A percentile compares a stretch with the other conserved stretches of the same genome.
Conservation (phyloP, 2,329 filamentous ascomycete species). For the Calonectria hongkongensis region DNA sequence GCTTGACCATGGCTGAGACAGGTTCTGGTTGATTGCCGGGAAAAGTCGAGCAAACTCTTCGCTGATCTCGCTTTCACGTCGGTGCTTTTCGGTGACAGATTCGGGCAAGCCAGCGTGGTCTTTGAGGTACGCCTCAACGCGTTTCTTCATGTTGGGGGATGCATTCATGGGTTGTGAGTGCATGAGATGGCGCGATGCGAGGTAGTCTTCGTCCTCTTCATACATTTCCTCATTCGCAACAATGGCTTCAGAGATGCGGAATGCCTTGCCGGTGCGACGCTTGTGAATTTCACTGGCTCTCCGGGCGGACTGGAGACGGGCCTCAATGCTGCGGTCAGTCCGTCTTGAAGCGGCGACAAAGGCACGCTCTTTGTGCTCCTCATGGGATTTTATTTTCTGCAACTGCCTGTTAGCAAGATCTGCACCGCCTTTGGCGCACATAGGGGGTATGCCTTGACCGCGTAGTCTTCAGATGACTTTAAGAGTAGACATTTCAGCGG, state of each 20-base stretch:
- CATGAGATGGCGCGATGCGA: conserved; percentile 78
- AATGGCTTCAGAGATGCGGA: conserved; percentile 89
- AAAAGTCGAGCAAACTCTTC: conserved; percentile 68
- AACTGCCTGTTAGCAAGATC: background rate
- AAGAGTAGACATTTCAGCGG: background rate
- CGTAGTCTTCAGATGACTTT: conserved; percentile 4
- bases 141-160: conserved; percentile 77
- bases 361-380: conserved; percentile 89
- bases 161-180: conserved; percentile 77
- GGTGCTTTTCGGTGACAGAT: conserved; percentile 60
- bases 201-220: conserved; percentile 90
- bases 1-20: conserved; percentile 50
- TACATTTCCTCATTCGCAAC: conserved; percentile 97
- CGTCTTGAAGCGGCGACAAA: conserved; percentile 94
- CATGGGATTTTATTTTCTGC: conserved; percentile 83
- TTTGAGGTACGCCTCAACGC: conserved; percentile 70
- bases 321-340: conserved; percentile 90
- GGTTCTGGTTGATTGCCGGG: conserved; percentile 59
- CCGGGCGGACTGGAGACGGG: conserved; percentile 90
- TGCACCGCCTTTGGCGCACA: too few species aligned
- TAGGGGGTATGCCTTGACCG: conserved; percentile 1
- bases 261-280: conserved; percentile 86
- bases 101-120: conserved; percentile 66
- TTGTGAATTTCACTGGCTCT: conserved; percentile 95
- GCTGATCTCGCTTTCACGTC: conserved; percentile 68